Percentiles rank a stretch among this genome's conserved stretches.
Evolutionary conservation across 106 monocot species (phyloP).

Genomic region (Dendrobium nobile): DNA sequence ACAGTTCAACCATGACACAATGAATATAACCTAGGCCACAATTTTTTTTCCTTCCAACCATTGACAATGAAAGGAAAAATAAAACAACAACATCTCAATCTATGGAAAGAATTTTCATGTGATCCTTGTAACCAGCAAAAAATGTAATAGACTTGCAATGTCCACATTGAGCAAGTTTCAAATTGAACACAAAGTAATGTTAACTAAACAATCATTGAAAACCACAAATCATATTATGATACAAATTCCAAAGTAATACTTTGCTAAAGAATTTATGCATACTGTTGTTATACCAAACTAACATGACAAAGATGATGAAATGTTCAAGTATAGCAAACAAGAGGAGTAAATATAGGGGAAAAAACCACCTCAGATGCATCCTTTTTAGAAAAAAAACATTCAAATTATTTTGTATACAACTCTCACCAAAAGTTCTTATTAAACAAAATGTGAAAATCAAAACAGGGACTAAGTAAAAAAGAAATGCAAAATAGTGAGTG

Average conservation of each 20-base stretch:
- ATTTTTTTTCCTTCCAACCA: not conserved
- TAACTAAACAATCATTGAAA: not conserved
- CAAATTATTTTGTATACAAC: too few relatives aligned
- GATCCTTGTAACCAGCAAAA: not conserved
- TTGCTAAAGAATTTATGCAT: not conserved
- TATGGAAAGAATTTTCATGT: not conserved
- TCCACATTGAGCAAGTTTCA: not conserved
- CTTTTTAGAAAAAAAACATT: constrained; percentile 12
- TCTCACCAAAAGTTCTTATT: too few relatives aligned
- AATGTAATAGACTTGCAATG: not conserved
- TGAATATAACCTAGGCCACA: not conserved
- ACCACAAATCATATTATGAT: not conserved
- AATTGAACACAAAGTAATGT: not conserved
- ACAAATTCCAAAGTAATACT: not conserved
- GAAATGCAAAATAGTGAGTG: too few relatives aligned
- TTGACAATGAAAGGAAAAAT: not conserved
- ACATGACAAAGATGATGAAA: not conserved
- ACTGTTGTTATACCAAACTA: not conserved
- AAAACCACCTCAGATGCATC: constrained; percentile 22
- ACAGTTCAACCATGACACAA: not conserved
- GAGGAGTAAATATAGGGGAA: not conserved
- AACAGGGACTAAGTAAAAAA: too few relatives aligned
- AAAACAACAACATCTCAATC: not conserved
- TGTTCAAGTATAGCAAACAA: not conserved
- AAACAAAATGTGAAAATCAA: too few relatives aligned